Percentiles rank a stretch among this genome's conserved stretches.
phyloP scores from a whole-genome alignment of 2,329 filamentous ascomycete genomes.

The Sporothrix sp. region DNA sequence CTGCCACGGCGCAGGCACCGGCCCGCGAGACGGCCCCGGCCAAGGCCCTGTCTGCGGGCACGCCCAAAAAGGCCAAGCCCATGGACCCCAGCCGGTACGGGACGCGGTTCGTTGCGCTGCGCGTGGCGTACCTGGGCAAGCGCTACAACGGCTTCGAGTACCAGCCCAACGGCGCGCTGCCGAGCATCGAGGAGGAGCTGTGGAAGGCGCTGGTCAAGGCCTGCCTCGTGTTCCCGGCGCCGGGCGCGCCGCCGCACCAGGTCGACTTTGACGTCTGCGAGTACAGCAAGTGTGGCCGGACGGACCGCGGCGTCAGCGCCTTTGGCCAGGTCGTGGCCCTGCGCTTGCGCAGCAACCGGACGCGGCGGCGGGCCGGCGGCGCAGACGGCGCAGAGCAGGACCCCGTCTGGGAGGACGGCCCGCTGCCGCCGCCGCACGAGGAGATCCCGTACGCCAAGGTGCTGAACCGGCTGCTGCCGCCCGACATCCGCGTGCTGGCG shows the following conservation, averaged over 20 bases:
- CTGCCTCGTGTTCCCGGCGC: slow-evolving; percentile 65
- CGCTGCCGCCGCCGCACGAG: slow-evolving; percentile 1
- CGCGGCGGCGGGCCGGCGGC: no score
- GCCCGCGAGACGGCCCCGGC: neutral
- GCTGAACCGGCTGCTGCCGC: slow-evolving; percentile 77
- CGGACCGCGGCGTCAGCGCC: slow-evolving; percentile 86
- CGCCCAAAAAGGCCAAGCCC: slow-evolving; percentile 32
- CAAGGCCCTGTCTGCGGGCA: neutral
- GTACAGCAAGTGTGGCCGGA: slow-evolving; percentile 92
- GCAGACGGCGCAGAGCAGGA: slow-evolving; percentile 33
- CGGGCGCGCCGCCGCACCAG: slow-evolving; percentile 35
- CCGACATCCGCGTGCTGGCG: slow-evolving; percentile 81
- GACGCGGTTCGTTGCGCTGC: slow-evolving; percentile 78
- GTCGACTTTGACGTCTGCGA: slow-evolving; percentile 77
- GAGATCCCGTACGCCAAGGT: slow-evolving; percentile 77
- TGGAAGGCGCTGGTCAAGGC: slow-evolving; percentile 84
- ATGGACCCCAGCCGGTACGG: slow-evolving; percentile 75
- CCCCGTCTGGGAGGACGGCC: slow-evolving; percentile 38
- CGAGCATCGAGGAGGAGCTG: slow-evolving; percentile 85
- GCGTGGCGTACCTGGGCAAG: slow-evolving; percentile 87
- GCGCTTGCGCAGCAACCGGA: slow-evolving; percentile 64
- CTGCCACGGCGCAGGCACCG: neutral
- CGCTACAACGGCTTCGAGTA: slow-evolving; percentile 91
- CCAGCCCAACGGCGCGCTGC: slow-evolving; percentile 58
- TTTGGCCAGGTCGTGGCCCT: slow-evolving; percentile 93